These are phyloP conservation scores for Aspergillus ruber DNA, from an alignment of 2,329 filamentous ascomycete genomes.

Conservation along the genomic window DNA sequence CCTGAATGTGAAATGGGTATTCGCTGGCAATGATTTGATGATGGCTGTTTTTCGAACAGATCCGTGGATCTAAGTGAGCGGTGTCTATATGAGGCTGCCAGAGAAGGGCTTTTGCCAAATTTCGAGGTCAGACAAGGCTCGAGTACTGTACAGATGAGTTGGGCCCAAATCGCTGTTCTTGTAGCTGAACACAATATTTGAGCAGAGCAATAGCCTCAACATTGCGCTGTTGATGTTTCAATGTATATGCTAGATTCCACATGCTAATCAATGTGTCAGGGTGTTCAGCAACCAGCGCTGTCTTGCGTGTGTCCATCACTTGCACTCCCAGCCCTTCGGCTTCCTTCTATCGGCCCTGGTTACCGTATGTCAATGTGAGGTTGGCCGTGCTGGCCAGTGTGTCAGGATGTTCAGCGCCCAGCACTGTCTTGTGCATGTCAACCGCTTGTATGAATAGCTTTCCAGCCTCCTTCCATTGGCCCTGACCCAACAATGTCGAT, in stretches of 20 bases:
- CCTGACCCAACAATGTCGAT: too few species aligned
- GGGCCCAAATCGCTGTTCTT: neutral
- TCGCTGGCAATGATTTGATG: too few species aligned
- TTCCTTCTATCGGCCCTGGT: neutral
- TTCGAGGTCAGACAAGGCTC: too few species aligned
- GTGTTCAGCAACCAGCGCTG: neutral
- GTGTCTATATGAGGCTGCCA: too few species aligned
- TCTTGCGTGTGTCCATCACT: neutral
- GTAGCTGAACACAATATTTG: neutral
- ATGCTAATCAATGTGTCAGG: neutral
- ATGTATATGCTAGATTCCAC: neutral
- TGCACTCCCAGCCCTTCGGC: neutral
- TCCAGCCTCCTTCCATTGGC: slow-evolving; percentile 7
- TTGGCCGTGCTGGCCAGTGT: neutral
- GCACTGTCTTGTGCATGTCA: neutral
- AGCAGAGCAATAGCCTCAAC: neutral
- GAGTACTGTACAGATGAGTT: too few species aligned
- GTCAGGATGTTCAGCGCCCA: neutral
- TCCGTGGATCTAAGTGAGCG: too few species aligned
- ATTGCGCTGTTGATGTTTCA: neutral
- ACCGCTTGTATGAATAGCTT: slow-evolving; percentile 2
- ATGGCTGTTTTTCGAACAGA: too few species aligned
- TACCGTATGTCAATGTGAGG: neutral
- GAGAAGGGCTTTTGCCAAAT: too few species aligned
- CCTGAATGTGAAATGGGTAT: too few species aligned